Conservation (phyloP, 176 grass and related monocot species). For the Paspalum vaginatum region DNA sequence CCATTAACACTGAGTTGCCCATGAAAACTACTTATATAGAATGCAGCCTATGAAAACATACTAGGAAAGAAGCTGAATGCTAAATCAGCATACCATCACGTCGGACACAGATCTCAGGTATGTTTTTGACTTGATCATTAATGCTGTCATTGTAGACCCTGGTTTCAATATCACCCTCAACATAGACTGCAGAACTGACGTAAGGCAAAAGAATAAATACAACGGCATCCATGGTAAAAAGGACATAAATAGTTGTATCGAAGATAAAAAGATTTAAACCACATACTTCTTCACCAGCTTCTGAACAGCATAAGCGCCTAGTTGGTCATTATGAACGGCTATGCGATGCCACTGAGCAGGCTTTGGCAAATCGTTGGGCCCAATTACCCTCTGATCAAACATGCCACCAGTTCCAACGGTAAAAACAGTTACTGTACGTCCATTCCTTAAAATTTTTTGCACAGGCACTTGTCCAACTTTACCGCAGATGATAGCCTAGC, state of each 20-base stretch:
- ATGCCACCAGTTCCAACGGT: conserved; percentile 95
- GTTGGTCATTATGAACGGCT: conserved; percentile 65
- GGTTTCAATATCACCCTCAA: conserved; percentile 97
- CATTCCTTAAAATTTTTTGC: conserved; percentile 92
- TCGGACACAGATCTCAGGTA: conserved; percentile 81
- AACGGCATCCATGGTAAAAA: conserved; percentile 13
- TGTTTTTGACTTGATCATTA: conserved; percentile 75
- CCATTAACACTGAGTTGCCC: conserved; percentile 12
- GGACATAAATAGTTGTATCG: conserved; percentile 28
- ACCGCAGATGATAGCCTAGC: conserved; percentile 87
- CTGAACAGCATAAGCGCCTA: conserved; percentile 80
- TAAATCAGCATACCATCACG: conserved; percentile 65
- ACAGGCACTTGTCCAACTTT: conserved; percentile 86
- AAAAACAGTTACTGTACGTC: conserved; percentile 77
- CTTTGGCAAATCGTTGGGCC: conserved; percentile 58
- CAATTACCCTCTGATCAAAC: conserved; percentile 84
- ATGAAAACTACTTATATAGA: conserved; percentile 18
- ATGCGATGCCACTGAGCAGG: conserved; percentile 94
- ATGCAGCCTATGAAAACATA: conserved; percentile 6
- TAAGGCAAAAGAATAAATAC: conserved; percentile 34
- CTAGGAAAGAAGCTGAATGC: conserved; percentile 20
- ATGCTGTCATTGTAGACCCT: conserved; percentile 90
- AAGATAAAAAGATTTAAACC: conserved; percentile 34
- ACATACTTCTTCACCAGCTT: conserved; percentile 91
- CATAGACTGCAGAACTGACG: conserved; percentile 77